These are phyloP conservation scores for Meyerozyma carpophila DNA, from an alignment of 1,139 yeast genomes.

Conservation along the genomic window DNA sequence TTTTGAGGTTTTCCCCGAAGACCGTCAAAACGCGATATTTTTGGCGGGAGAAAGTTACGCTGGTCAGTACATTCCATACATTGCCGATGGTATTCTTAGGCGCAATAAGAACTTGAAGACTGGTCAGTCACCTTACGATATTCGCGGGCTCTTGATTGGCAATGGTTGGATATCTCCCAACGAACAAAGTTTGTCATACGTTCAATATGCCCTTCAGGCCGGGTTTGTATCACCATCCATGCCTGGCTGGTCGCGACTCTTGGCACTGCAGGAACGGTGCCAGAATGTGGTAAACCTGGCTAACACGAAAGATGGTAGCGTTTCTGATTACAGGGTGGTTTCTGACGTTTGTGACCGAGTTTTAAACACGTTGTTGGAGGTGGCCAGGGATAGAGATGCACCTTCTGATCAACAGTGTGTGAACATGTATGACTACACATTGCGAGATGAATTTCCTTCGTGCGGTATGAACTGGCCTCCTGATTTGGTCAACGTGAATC, in stretches of 20 bases:
- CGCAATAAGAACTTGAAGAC: slow-evolving; percentile 29
- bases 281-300: slow-evolving; percentile 45
- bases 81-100: slow-evolving; percentile 59
- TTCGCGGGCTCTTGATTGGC: slow-evolving; percentile 76
- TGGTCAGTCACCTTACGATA: slow-evolving; percentile 27
- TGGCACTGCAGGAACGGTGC: slow-evolving; percentile 55
- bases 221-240: slow-evolving; percentile 46
- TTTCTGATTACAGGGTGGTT: slow-evolving; percentile 24
- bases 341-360: slow-evolving; percentile 44
- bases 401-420: slow-evolving; percentile 47
- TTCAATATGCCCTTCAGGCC: slow-evolving; percentile 63
- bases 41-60: slow-evolving; percentile 96
- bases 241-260: slow-evolving; percentile 33
- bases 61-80: slow-evolving; percentile 92
- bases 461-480: slow-evolving; percentile 97
- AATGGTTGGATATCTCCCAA: slow-evolving; percentile 97
- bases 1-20: slow-evolving; percentile 71
- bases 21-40: slow-evolving; percentile 56
- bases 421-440: slow-evolving; percentile 77
- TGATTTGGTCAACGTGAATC: slow-evolving; percentile 52
- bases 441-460: slow-evolving; percentile 68
- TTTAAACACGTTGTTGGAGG: slow-evolving; percentile 35
- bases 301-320: slow-evolving; percentile 18
- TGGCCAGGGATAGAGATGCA: slow-evolving; percentile 24
- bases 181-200: slow-evolving; percentile 73